Evolutionary conservation across 768 basidiomycete genomes (phyloP), one percentile per base, ranked within the genome.

Genomic region (Calocybe gangraenosa): DNA sequence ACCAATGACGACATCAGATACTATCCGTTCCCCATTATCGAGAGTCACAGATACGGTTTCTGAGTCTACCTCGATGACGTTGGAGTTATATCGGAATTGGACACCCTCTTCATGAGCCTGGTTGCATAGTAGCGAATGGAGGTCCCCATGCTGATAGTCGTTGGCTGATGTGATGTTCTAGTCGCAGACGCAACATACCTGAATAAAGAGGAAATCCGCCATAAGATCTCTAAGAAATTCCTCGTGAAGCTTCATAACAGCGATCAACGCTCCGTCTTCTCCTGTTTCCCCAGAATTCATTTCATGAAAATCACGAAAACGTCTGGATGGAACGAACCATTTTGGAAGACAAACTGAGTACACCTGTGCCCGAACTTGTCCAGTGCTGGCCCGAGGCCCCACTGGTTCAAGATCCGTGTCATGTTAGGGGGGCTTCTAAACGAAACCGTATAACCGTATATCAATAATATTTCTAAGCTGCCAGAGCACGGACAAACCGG

Each of bases 1-100:
- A 23, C 76, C 81, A 15, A 84, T 68, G 42, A 84, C 62, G 21
- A 82, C 60, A 56, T 84, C 79, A 13, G 73, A 75, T 13, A 51
- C 54, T 7, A 81, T 44, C 10, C 54, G 63, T 40, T 71, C 65
- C 14, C 78, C 79, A 28, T 58, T 65, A 18, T 69, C 67, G 28
- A 72, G 54, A 1, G 58, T 64, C 4, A 76, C 67, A 37, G 60
- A 57, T 8, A 69, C 64, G 21, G 58, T 47, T 15, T 62, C 49
- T 15, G 57, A 46, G 18, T 69, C 62, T 28, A 67, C 63, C 2
- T 54, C 42, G 8, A 53, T 47, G 0, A 76, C 74, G 18, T 59
- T 59, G 14, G 63, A 55, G 50, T 73, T 66, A 41, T 67, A 72
- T 15, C 64, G 65, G 47, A 81, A 63, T 21, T 66, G 53, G 7